Conservation (phyloP, 176 grass and related monocot species). For the Bothriochloa decipiens region DNA sequence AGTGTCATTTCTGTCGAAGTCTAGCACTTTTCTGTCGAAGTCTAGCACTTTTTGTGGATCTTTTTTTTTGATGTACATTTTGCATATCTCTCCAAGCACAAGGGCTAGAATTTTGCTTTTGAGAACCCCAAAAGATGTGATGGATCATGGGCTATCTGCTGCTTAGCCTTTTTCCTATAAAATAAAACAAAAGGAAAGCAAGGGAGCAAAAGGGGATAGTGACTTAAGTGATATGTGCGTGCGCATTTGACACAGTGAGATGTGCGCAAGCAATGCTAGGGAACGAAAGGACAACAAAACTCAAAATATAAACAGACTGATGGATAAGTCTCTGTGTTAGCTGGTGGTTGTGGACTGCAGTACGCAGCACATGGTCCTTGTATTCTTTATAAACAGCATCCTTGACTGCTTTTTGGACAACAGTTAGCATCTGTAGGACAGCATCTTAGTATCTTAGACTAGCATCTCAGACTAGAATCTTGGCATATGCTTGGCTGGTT, state of each 20-base stretch:
- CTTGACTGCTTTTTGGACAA: too few relatives aligned
- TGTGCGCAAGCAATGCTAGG: neutral
- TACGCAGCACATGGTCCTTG: too few relatives aligned
- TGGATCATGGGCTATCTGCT: slow-evolving; percentile 1
- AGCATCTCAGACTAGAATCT: too few relatives aligned
- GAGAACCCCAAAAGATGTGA: neutral
- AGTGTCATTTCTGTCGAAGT: too few relatives aligned
- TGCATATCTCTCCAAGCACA: neutral
- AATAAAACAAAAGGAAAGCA: neutral
- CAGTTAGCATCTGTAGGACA: too few relatives aligned
- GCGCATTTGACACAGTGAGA: neutral
- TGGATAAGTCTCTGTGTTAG: too few relatives aligned
- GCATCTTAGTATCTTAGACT: too few relatives aligned
- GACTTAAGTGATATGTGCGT: neutral
- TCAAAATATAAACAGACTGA: neutral
- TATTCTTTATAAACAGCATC: too few relatives aligned
- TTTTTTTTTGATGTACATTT: neutral
- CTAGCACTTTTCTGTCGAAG: too few relatives aligned
- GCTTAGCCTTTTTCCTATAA: neutral
- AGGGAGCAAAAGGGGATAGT: slow-evolving; percentile 32
- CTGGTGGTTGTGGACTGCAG: too few relatives aligned
- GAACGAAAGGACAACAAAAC: neutral
- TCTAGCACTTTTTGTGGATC: neutral
- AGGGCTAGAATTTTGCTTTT: slow-evolving; percentile 29
- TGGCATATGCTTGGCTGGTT: too few relatives aligned